These are phyloP conservation scores for Rhizopogon hawkerae DNA, from an alignment of 1,284 basidiomycete genomes.

Conservation along the genomic window DNA sequence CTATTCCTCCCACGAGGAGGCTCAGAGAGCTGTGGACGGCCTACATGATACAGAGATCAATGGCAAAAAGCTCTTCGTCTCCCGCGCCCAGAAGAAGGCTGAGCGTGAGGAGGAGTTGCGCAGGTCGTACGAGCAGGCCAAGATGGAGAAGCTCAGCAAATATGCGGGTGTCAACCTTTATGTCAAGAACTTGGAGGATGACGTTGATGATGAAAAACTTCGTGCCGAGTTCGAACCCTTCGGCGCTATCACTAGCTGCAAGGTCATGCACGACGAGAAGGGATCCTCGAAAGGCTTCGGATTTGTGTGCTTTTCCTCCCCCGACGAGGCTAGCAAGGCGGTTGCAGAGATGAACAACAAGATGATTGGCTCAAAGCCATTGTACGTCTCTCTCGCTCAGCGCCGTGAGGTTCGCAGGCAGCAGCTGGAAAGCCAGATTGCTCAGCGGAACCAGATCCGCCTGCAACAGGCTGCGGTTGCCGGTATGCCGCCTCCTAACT, in stretches of 20 bases:
- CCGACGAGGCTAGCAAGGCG: constrained; percentile 99
- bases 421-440: constrained; percentile 97
- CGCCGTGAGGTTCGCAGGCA: constrained; percentile 97
- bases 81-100: constrained; percentile 97
- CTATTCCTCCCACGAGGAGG: constrained; percentile 89
- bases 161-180: constrained; percentile 99
- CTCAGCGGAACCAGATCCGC: constrained; percentile 91
- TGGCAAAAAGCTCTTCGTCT: constrained; percentile 91
- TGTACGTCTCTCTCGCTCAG: constrained; percentile 98
- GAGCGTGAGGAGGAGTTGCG: constrained; percentile 98
- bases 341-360: constrained; percentile 99
- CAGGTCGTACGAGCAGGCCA: constrained; percentile 89
- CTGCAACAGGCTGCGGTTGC: constrained; percentile 89
- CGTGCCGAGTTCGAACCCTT: constrained; percentile 94
- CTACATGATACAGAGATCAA: constrained; percentile 85
- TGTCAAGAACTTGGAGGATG: constrained; percentile 96
- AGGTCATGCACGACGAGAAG: constrained; percentile 98
- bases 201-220: constrained; percentile 92
- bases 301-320: constrained; percentile 98
- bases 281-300: constrained; percentile 92
- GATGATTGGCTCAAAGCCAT: constrained; percentile 98
- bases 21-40: constrained; percentile 81
- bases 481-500: constrained; percentile 67
- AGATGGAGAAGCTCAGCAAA: constrained; percentile 97
- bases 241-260: constrained; percentile 96